phyloP scores from a whole-genome alignment of 768 basidiomycete genomes.

The Phlebiopsis flavidoalba region DNA sequence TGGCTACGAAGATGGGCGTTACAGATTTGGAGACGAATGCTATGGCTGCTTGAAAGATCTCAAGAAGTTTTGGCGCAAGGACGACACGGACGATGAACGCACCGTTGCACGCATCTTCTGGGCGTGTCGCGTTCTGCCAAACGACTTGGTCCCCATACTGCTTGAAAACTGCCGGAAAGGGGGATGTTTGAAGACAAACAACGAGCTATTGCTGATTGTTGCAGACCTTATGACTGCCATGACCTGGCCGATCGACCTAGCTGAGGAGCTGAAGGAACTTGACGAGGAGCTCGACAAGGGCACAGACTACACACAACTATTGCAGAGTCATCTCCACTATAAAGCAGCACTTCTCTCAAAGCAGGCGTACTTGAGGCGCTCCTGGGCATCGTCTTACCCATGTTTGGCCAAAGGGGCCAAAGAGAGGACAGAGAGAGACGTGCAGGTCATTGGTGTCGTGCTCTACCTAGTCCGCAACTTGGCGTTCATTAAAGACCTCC shows the following conservation, averaged over 20 bases:
- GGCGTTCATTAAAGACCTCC: constrained; percentile 87
- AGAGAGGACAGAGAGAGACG: constrained; percentile 75
- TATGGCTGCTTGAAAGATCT: constrained; percentile 86
- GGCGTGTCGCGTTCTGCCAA: constrained; percentile 79
- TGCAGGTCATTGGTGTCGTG: constrained; percentile 82
- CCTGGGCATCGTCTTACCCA: constrained; percentile 56
- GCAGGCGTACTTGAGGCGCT: constrained; percentile 67
- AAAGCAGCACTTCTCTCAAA: constrained; percentile 76
- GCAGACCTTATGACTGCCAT: constrained; percentile 92
- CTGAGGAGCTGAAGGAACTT: constrained; percentile 90
- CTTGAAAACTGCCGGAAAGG: constrained; percentile 76
- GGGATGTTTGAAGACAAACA: constrained; percentile 45
- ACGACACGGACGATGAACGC: constrained; percentile 95
- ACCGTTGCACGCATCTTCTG: constrained; percentile 93
- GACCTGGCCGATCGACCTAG: constrained; percentile 98
- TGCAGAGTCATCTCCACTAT: constrained; percentile 81
- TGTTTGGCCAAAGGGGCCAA: constrained; percentile 64
- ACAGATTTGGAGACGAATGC: constrained; percentile 79
- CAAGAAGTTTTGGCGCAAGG: constrained; percentile 93
- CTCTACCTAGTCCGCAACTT: constrained; percentile 90
- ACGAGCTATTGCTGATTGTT: constrained; percentile 77
- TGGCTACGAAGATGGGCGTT: constrained; percentile 60
- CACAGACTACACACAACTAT: constrained; percentile 84
- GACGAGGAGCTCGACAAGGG: constrained; percentile 76
- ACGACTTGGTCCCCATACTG: constrained; percentile 85